phyloP scores from a whole-genome alignment of 2,329 filamentous ascomycete species.

The Diplodia seriata region DNA sequence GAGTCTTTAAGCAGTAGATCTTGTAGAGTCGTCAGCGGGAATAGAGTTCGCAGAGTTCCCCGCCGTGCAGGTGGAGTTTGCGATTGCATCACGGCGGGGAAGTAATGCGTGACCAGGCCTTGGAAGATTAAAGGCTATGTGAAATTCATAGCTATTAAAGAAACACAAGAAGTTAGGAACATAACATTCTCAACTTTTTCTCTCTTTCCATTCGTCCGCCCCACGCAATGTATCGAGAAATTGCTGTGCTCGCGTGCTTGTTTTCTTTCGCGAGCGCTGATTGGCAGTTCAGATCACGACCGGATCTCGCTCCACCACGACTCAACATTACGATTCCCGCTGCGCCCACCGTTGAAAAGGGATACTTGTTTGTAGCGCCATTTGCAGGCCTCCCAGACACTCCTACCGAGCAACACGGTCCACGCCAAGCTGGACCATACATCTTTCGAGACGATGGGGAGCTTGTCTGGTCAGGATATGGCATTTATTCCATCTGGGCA shows the following conservation, averaged over 20 bases:
- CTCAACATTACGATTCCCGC: constrained; percentile 56
- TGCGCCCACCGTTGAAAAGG: constrained; percentile 49
- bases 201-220: no score
- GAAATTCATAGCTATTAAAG: neutral
- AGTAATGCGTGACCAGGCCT: neutral
- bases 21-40: neutral
- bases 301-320: constrained; percentile 57
- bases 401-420: constrained; percentile 49
- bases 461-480: constrained; percentile 64
- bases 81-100: neutral
- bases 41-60: neutral
- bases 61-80: neutral
- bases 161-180: neutral
- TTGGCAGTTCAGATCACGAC: constrained; percentile 56
- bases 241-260: constrained; percentile 13
- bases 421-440: constrained; percentile 61
- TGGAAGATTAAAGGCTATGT: neutral
- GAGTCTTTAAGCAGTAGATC: neutral
- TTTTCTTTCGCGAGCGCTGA: constrained; percentile 56
- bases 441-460: constrained; percentile 63
- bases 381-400: constrained; percentile 41
- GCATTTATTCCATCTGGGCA: constrained; percentile 60
- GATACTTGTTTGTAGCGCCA: constrained; percentile 55
- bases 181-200: neutral
- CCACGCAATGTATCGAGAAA: neutral